Percentiles rank a stretch among this genome's conserved stretches.
These are phyloP conservation scores for Coemansia sp. DNA, from an alignment of 192 early-diverging fungal genomes.

Conservation along the genomic window DNA sequence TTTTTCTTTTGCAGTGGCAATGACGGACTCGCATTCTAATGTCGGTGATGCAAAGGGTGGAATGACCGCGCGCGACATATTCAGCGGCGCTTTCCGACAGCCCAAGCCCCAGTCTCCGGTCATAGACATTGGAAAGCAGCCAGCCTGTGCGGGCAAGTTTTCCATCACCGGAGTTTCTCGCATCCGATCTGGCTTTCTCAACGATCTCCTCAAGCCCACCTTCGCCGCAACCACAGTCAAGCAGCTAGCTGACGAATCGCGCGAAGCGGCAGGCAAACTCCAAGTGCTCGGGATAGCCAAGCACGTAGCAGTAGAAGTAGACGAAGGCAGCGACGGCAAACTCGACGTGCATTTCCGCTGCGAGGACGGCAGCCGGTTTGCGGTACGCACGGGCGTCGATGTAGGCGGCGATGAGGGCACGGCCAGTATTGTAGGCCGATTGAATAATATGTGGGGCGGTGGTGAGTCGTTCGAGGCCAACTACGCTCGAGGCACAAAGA, in stretches of 20 bases:
- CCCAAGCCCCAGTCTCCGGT: neutral
- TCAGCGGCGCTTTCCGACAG: slow-evolving; percentile 3
- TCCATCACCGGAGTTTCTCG: slow-evolving; percentile 27
- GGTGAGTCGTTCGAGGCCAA: slow-evolving; percentile 77
- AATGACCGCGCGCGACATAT: slow-evolving; percentile 10
- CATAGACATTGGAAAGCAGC: slow-evolving; percentile 12
- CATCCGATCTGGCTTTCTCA: slow-evolving; percentile 27
- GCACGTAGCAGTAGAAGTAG: slow-evolving; percentile 20
- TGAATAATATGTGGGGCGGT: slow-evolving; percentile 86
- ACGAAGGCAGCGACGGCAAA: neutral
- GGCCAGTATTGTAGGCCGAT: slow-evolving; percentile 65
- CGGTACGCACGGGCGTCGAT: slow-evolving; percentile 83
- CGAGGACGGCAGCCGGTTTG: slow-evolving; percentile 70
- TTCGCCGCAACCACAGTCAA: slow-evolving; percentile 25
- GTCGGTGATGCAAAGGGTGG: neutral
- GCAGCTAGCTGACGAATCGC: slow-evolving; percentile 23
- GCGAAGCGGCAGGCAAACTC: slow-evolving; percentile 43
- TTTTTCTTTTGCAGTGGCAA: neutral
- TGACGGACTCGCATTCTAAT: neutral
- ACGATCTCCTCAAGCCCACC: slow-evolving; percentile 8
- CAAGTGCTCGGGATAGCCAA: slow-evolving; percentile 43
- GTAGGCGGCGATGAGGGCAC: slow-evolving; percentile 86
- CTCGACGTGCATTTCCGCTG: slow-evolving; percentile 74
- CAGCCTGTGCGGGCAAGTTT: neutral
- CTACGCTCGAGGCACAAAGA: slow-evolving; percentile 75